Evolutionary conservation across 371 early-diverging fungal species (phyloP), one percentile per base, ranked within the genome.

Genomic region (Basidiobolus meristosporus): DNA sequence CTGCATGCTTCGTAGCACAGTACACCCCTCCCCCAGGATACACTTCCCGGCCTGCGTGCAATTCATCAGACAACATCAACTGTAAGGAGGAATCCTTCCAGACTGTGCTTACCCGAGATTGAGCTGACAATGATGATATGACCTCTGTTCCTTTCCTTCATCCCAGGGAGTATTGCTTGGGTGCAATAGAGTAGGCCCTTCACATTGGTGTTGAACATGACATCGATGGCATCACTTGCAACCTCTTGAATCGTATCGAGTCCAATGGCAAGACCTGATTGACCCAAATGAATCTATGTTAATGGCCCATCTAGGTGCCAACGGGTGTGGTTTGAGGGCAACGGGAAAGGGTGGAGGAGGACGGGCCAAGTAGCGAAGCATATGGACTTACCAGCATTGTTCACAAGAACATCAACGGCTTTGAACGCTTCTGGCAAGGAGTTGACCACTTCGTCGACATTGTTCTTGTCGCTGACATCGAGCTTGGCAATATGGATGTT

Each of bases 1-100:
- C 82, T 0, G 92, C 92, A 46, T 77, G 76, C 54, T 92, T 95
- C 30, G 84, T 62, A 7, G 88, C 96, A 41, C 92, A 87, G 53
- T 95, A 91, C 21, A 90, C 63, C 29, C 83, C 76, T 2, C 90
- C 91, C 9, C 69, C 70, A 11, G 72, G 62, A 47, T 84, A 81
- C 30, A 64, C 58, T 45, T 73, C 67, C 30, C 62, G 65, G 11
- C 68, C 68, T 39, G n/a, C n/a, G n/a, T n/a, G n/a, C n/a, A n/a
- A n/a, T n/a, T n/a, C n/a, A n/a, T n/a, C n/a, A n/a, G n/a, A n/a
- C n/a, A n/a, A n/a, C n/a, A n/a, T n/a, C n/a, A n/a, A n/a, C n/a
- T n/a, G n/a, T n/a, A n/a, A n/a, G n/a, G n/a, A n/a, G n/a, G n/a
- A n/a, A n/a, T n/a, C n/a, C n/a, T n/a, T n/a, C n/a, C n/a, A n/a